These are phyloP conservation scores for Citrullus mucosospermus DNA, from an alignment of 306 rosid species.

Conservation along the genomic window DNA sequence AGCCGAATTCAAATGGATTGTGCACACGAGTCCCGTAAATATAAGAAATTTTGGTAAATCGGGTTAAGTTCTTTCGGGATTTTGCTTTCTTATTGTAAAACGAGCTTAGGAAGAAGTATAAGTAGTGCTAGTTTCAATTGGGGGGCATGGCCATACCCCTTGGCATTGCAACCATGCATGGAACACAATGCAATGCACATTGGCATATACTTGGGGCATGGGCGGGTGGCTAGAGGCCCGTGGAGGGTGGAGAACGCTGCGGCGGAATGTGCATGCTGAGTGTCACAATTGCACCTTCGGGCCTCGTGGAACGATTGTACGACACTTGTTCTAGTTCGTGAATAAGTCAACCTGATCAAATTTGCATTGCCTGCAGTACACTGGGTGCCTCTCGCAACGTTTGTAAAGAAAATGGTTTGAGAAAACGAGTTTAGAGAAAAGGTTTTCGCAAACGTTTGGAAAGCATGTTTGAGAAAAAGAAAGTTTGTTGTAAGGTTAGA, in stretches of 20 bases:
- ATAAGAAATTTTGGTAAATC: not conserved
- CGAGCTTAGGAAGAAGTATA: not conserved
- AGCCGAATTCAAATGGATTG: not conserved
- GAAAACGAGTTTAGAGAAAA: too few species aligned
- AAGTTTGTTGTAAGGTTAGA: too few species aligned
- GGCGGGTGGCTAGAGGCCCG: not conserved
- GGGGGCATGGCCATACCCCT: not conserved
- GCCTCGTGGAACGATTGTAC: too few species aligned
- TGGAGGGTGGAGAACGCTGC: not conserved
- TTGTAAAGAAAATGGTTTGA: too few species aligned
- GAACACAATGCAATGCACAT: not conserved
- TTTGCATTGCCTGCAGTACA: too few species aligned
- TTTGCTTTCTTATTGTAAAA: not conserved
- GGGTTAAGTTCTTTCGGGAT: not conserved
- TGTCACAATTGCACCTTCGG: too few species aligned
- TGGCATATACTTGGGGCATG: not conserved
- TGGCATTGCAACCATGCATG: not conserved
- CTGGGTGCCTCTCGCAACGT: too few species aligned
- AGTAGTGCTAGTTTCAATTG: not conserved
- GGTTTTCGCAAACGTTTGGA: too few species aligned
- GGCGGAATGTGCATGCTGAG: not conserved
- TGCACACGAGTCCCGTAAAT: not conserved
- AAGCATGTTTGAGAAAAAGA: too few species aligned
- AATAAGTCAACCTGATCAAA: too few species aligned
- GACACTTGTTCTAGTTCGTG: too few species aligned